These are phyloP conservation scores for Morella rubra DNA, from an alignment of 306 rosid genomes.

Conservation along the genomic window DNA sequence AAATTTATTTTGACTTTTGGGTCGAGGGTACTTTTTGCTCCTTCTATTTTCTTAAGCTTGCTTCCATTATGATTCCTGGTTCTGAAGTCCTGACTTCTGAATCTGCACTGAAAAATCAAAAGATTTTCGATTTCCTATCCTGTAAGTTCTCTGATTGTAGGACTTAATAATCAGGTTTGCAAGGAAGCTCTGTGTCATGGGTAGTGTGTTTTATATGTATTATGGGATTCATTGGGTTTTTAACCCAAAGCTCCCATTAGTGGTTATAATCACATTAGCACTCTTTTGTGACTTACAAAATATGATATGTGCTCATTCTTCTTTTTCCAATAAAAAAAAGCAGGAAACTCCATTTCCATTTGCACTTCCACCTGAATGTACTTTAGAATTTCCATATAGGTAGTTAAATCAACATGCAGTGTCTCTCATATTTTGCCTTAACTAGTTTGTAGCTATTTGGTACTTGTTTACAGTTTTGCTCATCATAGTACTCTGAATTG, in stretches of 20 bases:
- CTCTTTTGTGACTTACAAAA: constrained; percentile 1
- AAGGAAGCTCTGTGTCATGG: background rate
- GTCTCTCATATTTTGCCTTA: constrained; percentile 8
- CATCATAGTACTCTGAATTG: constrained; percentile 33
- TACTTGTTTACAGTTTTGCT: constrained; percentile 15
- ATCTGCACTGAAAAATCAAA: constrained; percentile 16
- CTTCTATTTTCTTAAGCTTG: background rate
- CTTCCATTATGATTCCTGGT: constrained; percentile 17
- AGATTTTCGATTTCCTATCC: constrained; percentile 20
- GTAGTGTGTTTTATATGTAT: background rate
- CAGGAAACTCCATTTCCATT: background rate
- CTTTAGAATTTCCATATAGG: background rate
- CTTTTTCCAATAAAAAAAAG: constrained; percentile 2
- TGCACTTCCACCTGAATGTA: background rate
- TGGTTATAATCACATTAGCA: background rate
- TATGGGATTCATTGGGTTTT: background rate
- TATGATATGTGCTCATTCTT: background rate
- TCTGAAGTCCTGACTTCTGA: background rate
- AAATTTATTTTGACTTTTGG: constrained; percentile 9
- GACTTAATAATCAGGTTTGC: background rate
- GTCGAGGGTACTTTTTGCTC: constrained; percentile 11
- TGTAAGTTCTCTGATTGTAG: background rate
- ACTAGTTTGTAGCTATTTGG: constrained; percentile 10
- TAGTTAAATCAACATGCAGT: constrained; percentile 8
- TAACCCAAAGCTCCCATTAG: constrained; percentile 9